Evolutionary conservation across 345 rosid genomes (phyloP).

Genomic region (Aethionema arabicum): DNA sequence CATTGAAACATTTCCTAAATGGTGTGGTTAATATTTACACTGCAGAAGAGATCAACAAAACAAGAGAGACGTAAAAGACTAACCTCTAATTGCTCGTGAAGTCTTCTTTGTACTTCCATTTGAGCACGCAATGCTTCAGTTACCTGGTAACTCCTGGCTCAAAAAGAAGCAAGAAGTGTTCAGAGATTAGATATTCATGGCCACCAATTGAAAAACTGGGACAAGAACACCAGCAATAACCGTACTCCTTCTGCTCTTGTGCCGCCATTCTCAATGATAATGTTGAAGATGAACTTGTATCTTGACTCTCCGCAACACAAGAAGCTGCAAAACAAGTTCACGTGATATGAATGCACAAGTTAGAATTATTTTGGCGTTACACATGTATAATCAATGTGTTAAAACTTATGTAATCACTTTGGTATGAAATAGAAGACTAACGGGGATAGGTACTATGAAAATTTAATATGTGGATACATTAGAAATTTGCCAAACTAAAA

Average conservation of each 20-base stretch:
- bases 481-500: no score
- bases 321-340: constrained; percentile 47
- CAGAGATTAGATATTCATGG: constrained; percentile 4
- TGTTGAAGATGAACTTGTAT: constrained; percentile 71
- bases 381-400: no score
- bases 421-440: no score
- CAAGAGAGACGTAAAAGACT: constrained; percentile 23
- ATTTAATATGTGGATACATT: no score
- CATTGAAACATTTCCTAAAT: not conserved
- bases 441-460: no score
- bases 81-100: constrained; percentile 96
- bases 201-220: not conserved
- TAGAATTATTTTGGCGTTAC: no score
- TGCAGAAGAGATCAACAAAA: not conserved
- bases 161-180: not conserved
- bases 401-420: no score
- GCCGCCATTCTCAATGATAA: constrained; percentile 58
- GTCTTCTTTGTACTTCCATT: constrained; percentile 96
- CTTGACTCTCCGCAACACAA: constrained; percentile 81
- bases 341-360: constrained; percentile 3
- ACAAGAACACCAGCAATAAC: constrained; percentile 15
- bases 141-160: constrained; percentile 73
- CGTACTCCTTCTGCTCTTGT: constrained; percentile 81
- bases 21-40: not conserved
- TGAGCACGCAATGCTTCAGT: constrained; percentile 92